A percentile compares a stretch with the other conserved stretches of the same genome.
Evolutionary conservation across 768 basidiomycete genomes (phyloP).

Genomic region (Rhodocollybia butyracea): DNA sequence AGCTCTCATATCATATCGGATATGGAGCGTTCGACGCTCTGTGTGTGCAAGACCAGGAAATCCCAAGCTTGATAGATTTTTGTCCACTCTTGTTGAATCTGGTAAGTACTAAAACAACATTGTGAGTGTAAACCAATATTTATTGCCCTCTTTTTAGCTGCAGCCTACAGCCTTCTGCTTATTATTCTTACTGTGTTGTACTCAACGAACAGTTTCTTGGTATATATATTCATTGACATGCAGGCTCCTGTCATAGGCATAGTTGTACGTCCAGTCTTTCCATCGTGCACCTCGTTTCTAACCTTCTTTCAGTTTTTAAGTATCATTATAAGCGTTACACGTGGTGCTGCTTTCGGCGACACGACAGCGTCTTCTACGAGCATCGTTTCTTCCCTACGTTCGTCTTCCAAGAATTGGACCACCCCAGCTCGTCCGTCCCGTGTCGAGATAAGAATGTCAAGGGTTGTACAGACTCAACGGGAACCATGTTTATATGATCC

Average conservation of each 20-base stretch:
- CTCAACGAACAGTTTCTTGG: not conserved
- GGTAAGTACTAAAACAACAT: too few species aligned
- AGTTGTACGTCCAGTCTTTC: not conserved
- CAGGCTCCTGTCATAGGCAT: not conserved
- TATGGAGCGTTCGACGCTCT: not conserved
- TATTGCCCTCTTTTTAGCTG: not conserved
- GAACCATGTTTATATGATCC: too few species aligned
- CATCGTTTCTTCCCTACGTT: not conserved
- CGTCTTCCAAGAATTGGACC: not conserved
- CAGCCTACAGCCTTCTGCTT: not conserved
- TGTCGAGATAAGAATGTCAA: not conserved
- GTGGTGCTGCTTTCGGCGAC: not conserved
- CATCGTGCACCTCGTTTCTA: not conserved
- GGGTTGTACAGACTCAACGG: not conserved
- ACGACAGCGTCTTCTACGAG: not conserved
- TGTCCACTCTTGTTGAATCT: not conserved
- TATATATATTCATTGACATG: not conserved
- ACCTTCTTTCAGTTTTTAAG: not conserved
- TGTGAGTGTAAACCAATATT: too few species aligned
- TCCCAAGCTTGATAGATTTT: not conserved
- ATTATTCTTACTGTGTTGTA: not conserved
- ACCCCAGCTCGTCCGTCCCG: not conserved
- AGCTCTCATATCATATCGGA: not conserved
- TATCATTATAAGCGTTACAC: not conserved
- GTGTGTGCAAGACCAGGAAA: not conserved